phyloP scores from a whole-genome alignment of 2,329 filamentous ascomycete genomes.

The Aspergillus terreus region DNA sequence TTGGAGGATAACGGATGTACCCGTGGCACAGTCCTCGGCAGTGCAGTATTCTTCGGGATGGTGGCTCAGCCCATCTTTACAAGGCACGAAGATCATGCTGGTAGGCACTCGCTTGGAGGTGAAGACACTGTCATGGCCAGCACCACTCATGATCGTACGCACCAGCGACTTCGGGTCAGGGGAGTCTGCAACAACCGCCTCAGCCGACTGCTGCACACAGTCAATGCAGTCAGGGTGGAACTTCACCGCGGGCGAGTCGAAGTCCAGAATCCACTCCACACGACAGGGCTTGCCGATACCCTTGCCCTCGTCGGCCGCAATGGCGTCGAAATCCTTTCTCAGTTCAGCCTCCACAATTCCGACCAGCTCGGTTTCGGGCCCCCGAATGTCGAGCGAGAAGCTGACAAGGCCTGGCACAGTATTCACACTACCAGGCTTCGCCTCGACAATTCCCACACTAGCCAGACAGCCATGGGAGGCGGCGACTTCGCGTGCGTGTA shows the following conservation, averaged over 20 bases:
- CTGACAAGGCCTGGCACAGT: conserved; percentile 66
- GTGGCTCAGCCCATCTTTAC: conserved; percentile 60
- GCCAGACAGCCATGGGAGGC: conserved; percentile 59
- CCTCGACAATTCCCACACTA: conserved; percentile 65
- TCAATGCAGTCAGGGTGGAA: conserved; percentile 67
- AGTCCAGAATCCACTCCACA: conserved; percentile 60
- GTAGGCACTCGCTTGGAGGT: conserved; percentile 58
- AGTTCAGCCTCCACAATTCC: conserved; percentile 56
- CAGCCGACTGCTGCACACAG: conserved; percentile 60
- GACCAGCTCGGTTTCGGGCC: conserved; percentile 54
- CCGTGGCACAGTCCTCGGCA: conserved; percentile 56
- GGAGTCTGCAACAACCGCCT: conserved; percentile 52
- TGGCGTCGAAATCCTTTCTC: conserved; percentile 54
- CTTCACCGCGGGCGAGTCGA: conserved; percentile 55
- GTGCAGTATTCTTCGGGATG: conserved; percentile 61
- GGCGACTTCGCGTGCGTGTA: conserved; percentile 62
- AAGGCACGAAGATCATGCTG: conserved; percentile 66
- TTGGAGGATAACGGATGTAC: conserved; percentile 43
- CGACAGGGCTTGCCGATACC: conserved; percentile 50
- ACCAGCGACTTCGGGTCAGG: conserved; percentile 40
- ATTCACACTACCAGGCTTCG: conserved; percentile 67
- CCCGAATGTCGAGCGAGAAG: conserved; percentile 67
- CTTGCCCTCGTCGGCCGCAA: conserved; percentile 57
- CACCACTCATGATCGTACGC: conserved; percentile 57
- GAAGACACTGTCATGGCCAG: conserved; percentile 65